These are phyloP conservation scores for Uromyces viciae-fabae DNA, from an alignment of 1,284 basidiomycete species.

Conservation along the genomic window DNA sequence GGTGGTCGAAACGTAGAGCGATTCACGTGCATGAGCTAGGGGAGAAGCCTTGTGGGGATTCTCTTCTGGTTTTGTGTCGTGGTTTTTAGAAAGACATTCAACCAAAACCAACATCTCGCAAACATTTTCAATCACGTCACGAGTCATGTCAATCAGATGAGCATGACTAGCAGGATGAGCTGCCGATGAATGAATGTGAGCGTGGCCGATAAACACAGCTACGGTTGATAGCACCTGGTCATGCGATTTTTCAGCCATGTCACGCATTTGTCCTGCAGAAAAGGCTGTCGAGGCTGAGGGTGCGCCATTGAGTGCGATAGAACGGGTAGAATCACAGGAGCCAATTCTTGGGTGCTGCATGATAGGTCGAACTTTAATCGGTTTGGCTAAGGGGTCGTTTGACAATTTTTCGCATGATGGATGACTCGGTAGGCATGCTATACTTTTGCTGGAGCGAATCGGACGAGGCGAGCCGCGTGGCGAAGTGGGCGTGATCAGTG, in stretches of 20 bases:
- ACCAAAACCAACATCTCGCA: conserved; percentile 86
- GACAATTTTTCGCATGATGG: not conserved
- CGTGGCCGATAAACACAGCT: conserved; percentile 93
- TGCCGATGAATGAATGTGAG: conserved; percentile 81
- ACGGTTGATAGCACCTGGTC: conserved; percentile 87
- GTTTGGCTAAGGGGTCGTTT: conserved; percentile 54
- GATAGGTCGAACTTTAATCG: conserved; percentile 56
- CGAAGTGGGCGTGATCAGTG: not conserved
- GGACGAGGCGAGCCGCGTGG: not conserved
- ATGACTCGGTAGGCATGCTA: not conserved
- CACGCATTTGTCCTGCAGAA: conserved; percentile 64
- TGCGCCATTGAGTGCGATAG: not conserved
- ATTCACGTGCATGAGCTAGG: conserved; percentile 57
- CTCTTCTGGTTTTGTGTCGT: not conserved
- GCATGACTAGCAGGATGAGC: conserved; percentile 88
- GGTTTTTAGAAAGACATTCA: conserved; percentile 71
- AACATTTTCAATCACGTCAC: conserved; percentile 87
- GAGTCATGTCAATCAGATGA: conserved; percentile 85
- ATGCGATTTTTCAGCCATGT: conserved; percentile 68
- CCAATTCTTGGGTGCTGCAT: conserved; percentile 63
- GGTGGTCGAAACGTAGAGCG: conserved; percentile 77
- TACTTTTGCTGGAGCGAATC: conserved; percentile 21
- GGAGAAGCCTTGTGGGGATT: too few species aligned
- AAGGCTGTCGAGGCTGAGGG: not conserved
- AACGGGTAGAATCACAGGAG: conserved; percentile 59